Conservation (phyloP, 1,284 basidiomycete genomes). For the Moesziomyces globuligerus region DNA sequence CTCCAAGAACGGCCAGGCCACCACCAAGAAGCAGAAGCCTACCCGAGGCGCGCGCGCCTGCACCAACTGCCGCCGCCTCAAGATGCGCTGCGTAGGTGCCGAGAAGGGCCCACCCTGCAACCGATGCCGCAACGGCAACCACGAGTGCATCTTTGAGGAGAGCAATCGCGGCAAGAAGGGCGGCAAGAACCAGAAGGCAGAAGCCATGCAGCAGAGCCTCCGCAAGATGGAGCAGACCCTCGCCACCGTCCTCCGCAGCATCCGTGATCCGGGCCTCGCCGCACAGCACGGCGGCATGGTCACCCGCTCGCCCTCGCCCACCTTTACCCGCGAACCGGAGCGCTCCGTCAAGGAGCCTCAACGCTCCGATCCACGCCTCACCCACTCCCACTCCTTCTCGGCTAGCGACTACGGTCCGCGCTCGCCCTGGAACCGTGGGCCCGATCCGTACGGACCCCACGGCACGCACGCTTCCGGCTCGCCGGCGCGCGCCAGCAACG, state of each 20-base stretch:
- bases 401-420: constrained; percentile 23
- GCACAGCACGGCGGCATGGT: constrained; percentile 52
- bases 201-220: constrained; percentile 62
- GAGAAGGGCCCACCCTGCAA: constrained; percentile 92
- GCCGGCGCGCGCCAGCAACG: constrained; percentile 24
- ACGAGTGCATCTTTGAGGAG: constrained; percentile 66
- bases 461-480: constrained; percentile 16
- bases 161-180: constrained; percentile 66
- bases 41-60: constrained; percentile 76
- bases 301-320: constrained; percentile 43
- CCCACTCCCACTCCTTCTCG: constrained; percentile 33
- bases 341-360: constrained; percentile 4
- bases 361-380: constrained; percentile 29
- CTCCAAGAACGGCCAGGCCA: constrained; percentile 17
- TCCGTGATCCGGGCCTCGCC: constrained; percentile 54
- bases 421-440: constrained; percentile 31
- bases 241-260: constrained; percentile 58
- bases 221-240: constrained; percentile 66
- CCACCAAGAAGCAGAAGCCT: constrained; percentile 60
- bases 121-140: constrained; percentile 65
- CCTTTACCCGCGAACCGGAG: constrained; percentile 10
- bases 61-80: constrained; percentile 91
- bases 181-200: constrained; percentile 62
- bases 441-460: constrained; percentile 25
- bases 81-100: constrained; percentile 97